Evolutionary conservation across 495 filamentous ascomycete genomes (phyloP).

Genomic region (Podospora comata): DNA sequence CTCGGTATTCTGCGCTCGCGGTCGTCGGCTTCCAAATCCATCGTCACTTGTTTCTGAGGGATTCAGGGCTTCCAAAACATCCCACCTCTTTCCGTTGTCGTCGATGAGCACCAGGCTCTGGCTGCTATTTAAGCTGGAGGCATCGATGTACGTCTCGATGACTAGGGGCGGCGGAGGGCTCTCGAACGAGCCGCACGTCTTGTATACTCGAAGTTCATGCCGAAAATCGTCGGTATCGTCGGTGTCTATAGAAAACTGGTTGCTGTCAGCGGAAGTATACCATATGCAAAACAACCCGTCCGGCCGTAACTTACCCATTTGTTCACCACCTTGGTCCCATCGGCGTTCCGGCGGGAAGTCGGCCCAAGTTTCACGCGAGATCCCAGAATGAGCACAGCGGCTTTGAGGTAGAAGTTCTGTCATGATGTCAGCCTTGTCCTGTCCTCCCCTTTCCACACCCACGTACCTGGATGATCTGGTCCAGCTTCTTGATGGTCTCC

Average conservation of each 20-base stretch:
- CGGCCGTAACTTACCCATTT: slow-evolving; percentile 73
- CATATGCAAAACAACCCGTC: too few species aligned
- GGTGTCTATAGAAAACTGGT: slow-evolving; percentile 87
- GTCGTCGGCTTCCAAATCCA: slow-evolving; percentile 34
- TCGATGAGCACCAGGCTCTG: slow-evolving; percentile 86
- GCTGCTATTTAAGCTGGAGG: slow-evolving; percentile 71
- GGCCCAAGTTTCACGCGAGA: slow-evolving; percentile 69
- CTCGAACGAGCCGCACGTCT: slow-evolving; percentile 67
- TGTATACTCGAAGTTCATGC: slow-evolving; percentile 78
- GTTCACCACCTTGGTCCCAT: slow-evolving; percentile 61
- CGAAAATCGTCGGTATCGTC: slow-evolving; percentile 85
- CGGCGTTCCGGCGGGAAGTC: slow-evolving; percentile 50
- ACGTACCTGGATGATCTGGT: slow-evolving; percentile 85
- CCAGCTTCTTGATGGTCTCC: slow-evolving; percentile 70
- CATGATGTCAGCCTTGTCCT: slow-evolving; percentile 7
- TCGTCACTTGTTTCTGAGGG: slow-evolving; percentile 57
- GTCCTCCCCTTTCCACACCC: neutral
- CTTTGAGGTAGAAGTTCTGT: slow-evolving; percentile 90
- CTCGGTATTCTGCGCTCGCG: slow-evolving; percentile 51
- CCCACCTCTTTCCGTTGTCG: slow-evolving; percentile 85
- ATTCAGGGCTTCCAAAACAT: slow-evolving; percentile 79
- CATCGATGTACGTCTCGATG: slow-evolving; percentile 87
- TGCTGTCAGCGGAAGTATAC: neutral
- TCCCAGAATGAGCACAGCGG: slow-evolving; percentile 78
- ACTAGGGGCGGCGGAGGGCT: slow-evolving; percentile 80